phyloP scores from a whole-genome alignment of 2,329 filamentous ascomycete species.

The Penicillium brasilianum region DNA sequence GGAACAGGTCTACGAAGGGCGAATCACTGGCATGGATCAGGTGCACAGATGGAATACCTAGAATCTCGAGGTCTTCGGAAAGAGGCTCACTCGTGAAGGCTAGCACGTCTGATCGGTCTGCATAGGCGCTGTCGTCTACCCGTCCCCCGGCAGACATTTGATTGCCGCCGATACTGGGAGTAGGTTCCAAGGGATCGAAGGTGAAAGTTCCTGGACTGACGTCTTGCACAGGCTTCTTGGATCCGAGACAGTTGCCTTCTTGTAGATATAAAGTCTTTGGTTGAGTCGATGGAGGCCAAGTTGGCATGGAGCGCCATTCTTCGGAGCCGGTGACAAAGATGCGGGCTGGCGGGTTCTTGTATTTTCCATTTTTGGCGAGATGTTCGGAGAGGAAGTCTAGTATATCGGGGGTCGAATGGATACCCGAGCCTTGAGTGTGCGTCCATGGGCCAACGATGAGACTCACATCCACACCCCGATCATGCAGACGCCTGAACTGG shows the following conservation, averaged over 20 bases:
- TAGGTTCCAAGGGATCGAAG: conserved; percentile 22
- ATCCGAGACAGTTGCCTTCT: conserved; percentile 6
- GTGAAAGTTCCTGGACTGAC: conserved; percentile 15
- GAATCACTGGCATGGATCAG: conserved; percentile 22
- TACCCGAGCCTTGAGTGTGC: conserved; percentile 20
- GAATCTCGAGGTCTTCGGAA: conserved; percentile 14
- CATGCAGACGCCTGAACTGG: conserved; percentile 15
- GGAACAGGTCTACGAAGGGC: conserved; percentile 23
- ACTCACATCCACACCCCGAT: conserved; percentile 18
- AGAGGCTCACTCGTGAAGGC: conserved; percentile 23
- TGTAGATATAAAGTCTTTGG: conserved; percentile 16
- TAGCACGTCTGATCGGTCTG: conserved; percentile 19
- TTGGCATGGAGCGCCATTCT: conserved; percentile 21
- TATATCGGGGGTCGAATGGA: conserved; percentile 21
- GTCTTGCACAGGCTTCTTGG: conserved; percentile 9
- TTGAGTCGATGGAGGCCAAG: conserved; percentile 19
- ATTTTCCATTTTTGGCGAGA: conserved; percentile 21
- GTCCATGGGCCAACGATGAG: conserved; percentile 27
- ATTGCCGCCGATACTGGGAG: conserved; percentile 24
- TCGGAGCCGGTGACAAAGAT: conserved; percentile 21
- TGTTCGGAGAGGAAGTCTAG: conserved; percentile 22
- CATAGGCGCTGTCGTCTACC: conserved; percentile 25
- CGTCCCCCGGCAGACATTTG: conserved; percentile 22
- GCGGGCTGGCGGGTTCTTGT: conserved; percentile 12
- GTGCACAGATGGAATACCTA: conserved; percentile 17